Conservation (phyloP, 2,329 filamentous ascomycete species). For the Harringtonia lauricola region DNA sequence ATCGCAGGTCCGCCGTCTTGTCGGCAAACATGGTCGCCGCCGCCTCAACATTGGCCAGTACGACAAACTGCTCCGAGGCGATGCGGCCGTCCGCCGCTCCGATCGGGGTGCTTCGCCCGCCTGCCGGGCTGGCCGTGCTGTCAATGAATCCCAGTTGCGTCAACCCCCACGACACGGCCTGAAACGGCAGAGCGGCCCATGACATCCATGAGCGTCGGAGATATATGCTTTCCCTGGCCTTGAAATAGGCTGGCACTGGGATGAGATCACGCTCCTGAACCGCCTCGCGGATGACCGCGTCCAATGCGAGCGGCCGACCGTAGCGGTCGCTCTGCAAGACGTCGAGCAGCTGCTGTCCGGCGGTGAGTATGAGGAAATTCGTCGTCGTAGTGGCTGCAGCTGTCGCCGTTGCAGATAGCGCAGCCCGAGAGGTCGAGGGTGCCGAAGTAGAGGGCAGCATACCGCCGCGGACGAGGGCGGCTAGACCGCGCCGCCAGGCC, state of each 20-base stretch:
- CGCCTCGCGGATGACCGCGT: constrained; percentile 67
- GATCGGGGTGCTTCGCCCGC: no score
- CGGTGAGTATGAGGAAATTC: constrained; percentile 39
- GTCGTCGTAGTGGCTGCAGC: constrained; percentile 16
- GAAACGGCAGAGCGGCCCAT: constrained; percentile 60
- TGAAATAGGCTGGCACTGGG: constrained; percentile 57
- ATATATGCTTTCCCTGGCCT: constrained; percentile 59
- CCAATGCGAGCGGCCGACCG: constrained; percentile 71
- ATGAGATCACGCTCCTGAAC: constrained; percentile 59
- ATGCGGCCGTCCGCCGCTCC: background rate
- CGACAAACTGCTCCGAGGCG: constrained; percentile 52
- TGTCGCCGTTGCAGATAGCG: background rate
- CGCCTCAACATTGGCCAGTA: constrained; percentile 51
- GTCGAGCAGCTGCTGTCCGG: constrained; percentile 54
- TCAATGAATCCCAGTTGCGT: constrained; percentile 55
- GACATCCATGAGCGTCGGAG: constrained; percentile 51
- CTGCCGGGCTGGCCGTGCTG: constrained; percentile 12
- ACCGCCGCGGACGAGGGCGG: constrained; percentile 19
- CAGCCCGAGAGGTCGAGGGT: constrained; percentile 2
- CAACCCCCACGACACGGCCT: constrained; percentile 64
- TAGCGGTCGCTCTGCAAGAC: constrained; percentile 67
- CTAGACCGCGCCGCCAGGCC: constrained; percentile 23
- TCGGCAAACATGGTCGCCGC: constrained; percentile 43
- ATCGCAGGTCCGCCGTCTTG: constrained; percentile 27
- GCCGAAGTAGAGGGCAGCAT: constrained; percentile 16